Conservation (phyloP, 2,329 filamentous ascomycete species). For the Aureobasidium mangrovei region DNA sequence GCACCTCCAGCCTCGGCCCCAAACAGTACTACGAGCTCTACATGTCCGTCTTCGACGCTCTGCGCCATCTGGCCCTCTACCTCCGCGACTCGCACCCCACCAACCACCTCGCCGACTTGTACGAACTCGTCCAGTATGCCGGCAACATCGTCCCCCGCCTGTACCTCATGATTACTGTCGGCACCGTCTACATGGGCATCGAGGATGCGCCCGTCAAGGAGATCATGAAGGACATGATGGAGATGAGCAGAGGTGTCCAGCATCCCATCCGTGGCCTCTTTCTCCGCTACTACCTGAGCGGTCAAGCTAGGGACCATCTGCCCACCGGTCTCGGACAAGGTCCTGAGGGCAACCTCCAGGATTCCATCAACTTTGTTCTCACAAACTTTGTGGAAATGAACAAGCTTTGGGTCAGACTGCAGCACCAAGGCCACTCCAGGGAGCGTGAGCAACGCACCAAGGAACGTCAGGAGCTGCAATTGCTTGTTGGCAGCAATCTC, state of each 20-base stretch:
- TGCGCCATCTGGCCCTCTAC: conserved; percentile 92
- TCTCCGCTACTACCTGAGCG: conserved; percentile 89
- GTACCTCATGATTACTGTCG: conserved; percentile 98
- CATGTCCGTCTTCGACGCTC: conserved; percentile 96
- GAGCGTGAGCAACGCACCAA: conserved; percentile 89
- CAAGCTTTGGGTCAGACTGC: conserved; percentile 94
- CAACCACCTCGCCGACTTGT: conserved; percentile 95
- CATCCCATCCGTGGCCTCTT: conserved; percentile 94
- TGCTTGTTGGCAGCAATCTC: conserved; percentile 92
- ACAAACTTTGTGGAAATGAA: conserved; percentile 99
- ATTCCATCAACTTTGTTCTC: conserved; percentile 95
- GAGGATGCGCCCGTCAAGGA: conserved; percentile 98
- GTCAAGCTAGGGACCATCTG: conserved; percentile 83
- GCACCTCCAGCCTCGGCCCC: conserved; percentile 91
- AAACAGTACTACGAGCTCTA: conserved; percentile 99
- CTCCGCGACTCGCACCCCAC: conserved; percentile 95
- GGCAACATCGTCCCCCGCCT: conserved; percentile 94
- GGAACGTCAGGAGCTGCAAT: conserved; percentile 88
- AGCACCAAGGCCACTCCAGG: conserved; percentile 93
- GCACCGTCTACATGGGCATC: conserved; percentile 98
- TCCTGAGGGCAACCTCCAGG: conserved; percentile 88
- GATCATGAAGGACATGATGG: conserved; percentile 99
- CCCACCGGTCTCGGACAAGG: conserved; percentile 77
- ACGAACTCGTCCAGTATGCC: conserved; percentile 95
- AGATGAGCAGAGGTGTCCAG: conserved; percentile 97